phyloP scores from a whole-genome alignment of 2,329 filamentous ascomycete species.

The Nothophaeocryptopus gaeumannii region DNA sequence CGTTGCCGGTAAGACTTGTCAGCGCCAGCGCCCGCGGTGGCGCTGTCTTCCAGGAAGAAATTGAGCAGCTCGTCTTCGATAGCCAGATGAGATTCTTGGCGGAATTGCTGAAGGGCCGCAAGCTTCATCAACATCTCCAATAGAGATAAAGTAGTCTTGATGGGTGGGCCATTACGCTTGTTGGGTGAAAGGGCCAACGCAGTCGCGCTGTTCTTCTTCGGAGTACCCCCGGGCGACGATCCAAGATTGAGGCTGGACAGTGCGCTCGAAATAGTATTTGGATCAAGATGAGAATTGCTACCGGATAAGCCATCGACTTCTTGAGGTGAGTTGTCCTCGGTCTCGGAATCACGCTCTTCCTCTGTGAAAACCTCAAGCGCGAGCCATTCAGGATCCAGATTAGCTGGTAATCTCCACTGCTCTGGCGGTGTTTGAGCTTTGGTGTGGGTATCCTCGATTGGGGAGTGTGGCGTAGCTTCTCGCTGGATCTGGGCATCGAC shows the following conservation, averaged over 20 bases:
- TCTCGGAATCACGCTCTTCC: constrained; percentile 50
- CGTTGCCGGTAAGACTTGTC: constrained; percentile 60
- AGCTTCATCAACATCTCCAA: constrained; percentile 86
- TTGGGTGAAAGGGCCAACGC: constrained; percentile 32
- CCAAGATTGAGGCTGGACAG: constrained; percentile 49
- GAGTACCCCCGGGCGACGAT: constrained; percentile 18
- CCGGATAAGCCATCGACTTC: not conserved
- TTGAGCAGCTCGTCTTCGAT: constrained; percentile 86
- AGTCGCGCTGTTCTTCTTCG: constrained; percentile 24
- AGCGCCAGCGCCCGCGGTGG: constrained; percentile 63
- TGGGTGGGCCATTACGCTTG: constrained; percentile 33
- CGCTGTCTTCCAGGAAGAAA: constrained; percentile 75
- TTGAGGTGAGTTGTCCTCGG: constrained; percentile 45
- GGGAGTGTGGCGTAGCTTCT: constrained; percentile 36
- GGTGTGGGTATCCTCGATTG: constrained; percentile 4
- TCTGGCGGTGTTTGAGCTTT: not conserved
- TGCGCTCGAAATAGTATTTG: constrained; percentile 18
- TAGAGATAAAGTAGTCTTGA: constrained; percentile 71
- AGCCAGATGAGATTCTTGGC: constrained; percentile 82
- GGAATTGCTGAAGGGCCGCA: constrained; percentile 84
- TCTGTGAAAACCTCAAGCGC: constrained; percentile 81
- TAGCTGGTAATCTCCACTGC: constrained; percentile 39
- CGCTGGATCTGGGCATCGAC: constrained; percentile 45
- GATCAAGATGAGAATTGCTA: constrained; percentile 6
- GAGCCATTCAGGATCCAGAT: constrained; percentile 86